Conservation (phyloP, 257 asterid species). For the Fraxinus americana region DNA sequence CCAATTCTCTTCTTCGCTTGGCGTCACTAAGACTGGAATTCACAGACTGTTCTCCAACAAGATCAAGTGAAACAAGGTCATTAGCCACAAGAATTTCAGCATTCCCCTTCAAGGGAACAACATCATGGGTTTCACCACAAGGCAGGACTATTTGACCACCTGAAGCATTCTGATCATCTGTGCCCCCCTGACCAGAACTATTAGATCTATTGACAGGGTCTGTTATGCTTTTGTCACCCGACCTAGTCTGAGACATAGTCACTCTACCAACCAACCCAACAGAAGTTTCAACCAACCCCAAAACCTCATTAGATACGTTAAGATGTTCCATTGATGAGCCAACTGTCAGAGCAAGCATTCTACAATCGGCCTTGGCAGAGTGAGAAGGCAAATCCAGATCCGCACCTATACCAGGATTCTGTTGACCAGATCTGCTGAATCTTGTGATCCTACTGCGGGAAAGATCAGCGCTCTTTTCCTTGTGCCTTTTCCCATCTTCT, state of each 20-base stretch:
- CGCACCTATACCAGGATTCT: slow-evolving; percentile 26
- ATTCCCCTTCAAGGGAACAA: slow-evolving; percentile 31
- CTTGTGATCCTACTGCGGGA: slow-evolving; percentile 24
- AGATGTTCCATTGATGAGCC: slow-evolving; percentile 36
- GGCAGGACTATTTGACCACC: slow-evolving; percentile 35
- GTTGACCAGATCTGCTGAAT: slow-evolving; percentile 39
- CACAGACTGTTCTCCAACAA: slow-evolving; percentile 31
- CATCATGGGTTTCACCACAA: slow-evolving; percentile 27
- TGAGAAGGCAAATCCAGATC: slow-evolving; percentile 30
- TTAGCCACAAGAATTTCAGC: slow-evolving; percentile 22
- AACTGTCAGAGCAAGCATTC: slow-evolving; percentile 28
- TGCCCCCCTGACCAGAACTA: slow-evolving; percentile 20
- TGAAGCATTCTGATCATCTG: slow-evolving; percentile 29
- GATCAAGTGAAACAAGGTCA: slow-evolving; percentile 26
- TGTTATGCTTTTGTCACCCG: slow-evolving; percentile 29
- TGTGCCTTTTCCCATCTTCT: slow-evolving; percentile 34
- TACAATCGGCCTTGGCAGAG: slow-evolving; percentile 37
- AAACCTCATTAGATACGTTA: slow-evolving; percentile 33
- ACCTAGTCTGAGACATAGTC: slow-evolving; percentile 38
- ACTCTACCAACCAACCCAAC: slow-evolving; percentile 29
- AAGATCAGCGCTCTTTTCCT: slow-evolving; percentile 25
- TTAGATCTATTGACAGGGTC: slow-evolving; percentile 29
- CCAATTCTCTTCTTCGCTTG: slow-evolving; percentile 37
- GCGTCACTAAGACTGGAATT: slow-evolving; percentile 31
- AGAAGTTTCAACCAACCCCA: slow-evolving; percentile 34